Evolutionary conservation across 2,329 filamentous ascomycete species (phyloP).

Genomic region (Xylaria sp.): DNA sequence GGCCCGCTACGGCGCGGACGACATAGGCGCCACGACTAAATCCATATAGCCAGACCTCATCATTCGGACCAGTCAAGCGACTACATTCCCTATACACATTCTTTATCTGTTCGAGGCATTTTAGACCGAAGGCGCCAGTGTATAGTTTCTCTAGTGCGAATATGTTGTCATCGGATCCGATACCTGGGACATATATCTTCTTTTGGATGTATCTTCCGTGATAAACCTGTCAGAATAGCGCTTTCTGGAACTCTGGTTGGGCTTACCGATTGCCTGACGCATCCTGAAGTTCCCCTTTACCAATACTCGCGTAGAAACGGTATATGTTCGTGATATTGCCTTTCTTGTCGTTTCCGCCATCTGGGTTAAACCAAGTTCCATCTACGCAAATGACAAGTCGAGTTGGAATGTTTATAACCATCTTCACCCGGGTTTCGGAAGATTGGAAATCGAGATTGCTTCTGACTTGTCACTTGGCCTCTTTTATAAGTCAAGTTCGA

Average conservation of each 20-base stretch:
- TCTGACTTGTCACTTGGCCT: too few relatives aligned
- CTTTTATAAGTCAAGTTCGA: too few relatives aligned
- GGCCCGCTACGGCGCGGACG: constrained; percentile 4
- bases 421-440: neutral
- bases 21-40: constrained; percentile 19
- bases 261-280: constrained; percentile 3
- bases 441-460: too few relatives aligned
- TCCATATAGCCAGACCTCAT: constrained; percentile 14
- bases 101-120: constrained; percentile 9
- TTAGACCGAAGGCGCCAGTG: constrained; percentile 5
- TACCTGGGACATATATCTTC: constrained; percentile 3
- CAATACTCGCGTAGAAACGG: constrained; percentile 10
- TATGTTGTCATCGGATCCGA: constrained; percentile 12
- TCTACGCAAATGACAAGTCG: constrained; percentile 8
- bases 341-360: constrained; percentile 13
- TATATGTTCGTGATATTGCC: constrained; percentile 12
- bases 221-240: neutral
- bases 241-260: neutral
- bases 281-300: neutral
- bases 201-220: neutral
- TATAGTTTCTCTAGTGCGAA: constrained; percentile 7
- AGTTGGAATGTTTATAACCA: neutral
- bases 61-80: constrained; percentile 5
- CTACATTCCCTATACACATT: constrained; percentile 9
- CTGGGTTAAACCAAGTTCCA: constrained; percentile 16